Evolutionary conservation across 768 basidiomycete genomes (phyloP).

Genomic region (Lactarius deliciosus): DNA sequence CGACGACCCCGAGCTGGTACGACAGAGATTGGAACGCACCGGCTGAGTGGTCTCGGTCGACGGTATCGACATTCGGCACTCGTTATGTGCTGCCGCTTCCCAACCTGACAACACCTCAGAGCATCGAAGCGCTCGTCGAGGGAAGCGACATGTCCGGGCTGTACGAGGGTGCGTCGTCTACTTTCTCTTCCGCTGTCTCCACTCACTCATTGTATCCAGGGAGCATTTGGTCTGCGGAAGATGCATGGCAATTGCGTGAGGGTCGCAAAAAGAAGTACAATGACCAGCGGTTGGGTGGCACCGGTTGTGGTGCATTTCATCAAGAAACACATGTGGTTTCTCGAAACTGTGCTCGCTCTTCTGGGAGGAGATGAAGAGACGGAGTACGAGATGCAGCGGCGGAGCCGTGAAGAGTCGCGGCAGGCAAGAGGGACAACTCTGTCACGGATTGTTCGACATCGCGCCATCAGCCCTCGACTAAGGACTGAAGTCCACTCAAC

Average conservation of each 20-base stretch:
- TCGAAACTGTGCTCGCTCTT: slow-evolving; percentile 88
- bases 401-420: slow-evolving; percentile 8
- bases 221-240: slow-evolving; percentile 55
- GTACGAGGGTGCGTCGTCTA: slow-evolving; percentile 51
- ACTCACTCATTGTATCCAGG: slow-evolving; percentile 39
- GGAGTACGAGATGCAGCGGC: slow-evolving; percentile 40
- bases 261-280: slow-evolving; percentile 64
- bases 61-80: slow-evolving; percentile 80
- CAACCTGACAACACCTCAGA: slow-evolving; percentile 63
- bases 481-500: neutral
- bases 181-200: slow-evolving; percentile 1
- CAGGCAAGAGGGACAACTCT: neutral
- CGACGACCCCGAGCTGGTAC: slow-evolving; percentile 30
- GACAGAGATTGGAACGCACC: slow-evolving; percentile 43
- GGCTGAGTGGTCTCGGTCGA: slow-evolving; percentile 73
- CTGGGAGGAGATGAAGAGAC: slow-evolving; percentile 76
- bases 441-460: neutral
- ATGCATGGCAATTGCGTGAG: slow-evolving; percentile 74
- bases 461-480: slow-evolving; percentile 1
- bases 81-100: slow-evolving; percentile 69
- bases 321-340: slow-evolving; percentile 96
- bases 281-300: slow-evolving; percentile 79
- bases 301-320: slow-evolving; percentile 96
- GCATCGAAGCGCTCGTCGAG: slow-evolving; percentile 91
- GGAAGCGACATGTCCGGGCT: slow-evolving; percentile 81